Evolutionary conservation across 75 land plant species (phyloP), one percentile per base, ranked within the genome.

Genomic region (Pseudotsuga menziesii): DNA sequence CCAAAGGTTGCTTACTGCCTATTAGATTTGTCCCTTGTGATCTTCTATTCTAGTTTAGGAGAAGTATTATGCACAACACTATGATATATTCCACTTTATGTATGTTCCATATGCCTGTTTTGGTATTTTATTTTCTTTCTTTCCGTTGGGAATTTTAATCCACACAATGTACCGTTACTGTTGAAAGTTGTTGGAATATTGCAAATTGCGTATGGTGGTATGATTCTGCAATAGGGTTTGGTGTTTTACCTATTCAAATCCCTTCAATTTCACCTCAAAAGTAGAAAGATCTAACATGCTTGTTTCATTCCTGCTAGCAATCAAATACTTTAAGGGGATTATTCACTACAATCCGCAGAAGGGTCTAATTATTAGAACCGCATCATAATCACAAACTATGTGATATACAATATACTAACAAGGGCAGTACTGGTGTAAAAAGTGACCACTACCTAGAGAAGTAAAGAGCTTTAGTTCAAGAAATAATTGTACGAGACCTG

Each of bases 241-340:
- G 70, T 7, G 44, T 32, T 32, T 32, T 25, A 27, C 66, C 29
- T 20, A 2, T 14, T 62, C 4, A 32, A 62, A 62, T 14, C 35
- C 66, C 66, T 62, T 62, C 66, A 62, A 62, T 14, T 62, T 26
- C 26, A 61, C 26, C 29, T 29, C 32, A 61, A 64, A 64, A 64
- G 17, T 64, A 64, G 69, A 36, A 66, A 66, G 41, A 35, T 22
- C 7, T 32, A 4, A 44, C 70, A 36, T 7, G 41, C 36, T 66
- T 4, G 20, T 13, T 66, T 14, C 36, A 66, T 66, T 66, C 70
- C 13, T 66, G 9, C 20, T 35, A 13, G 36, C 44, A 66, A 66
- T 7, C 39, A 36, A 66, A 36, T 66, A n/a, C n/a, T 4, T 66
- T 14, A 16, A 32, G 14, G 70, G 41, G 32, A 66, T 66, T 39